Base-by-base conservation (phyloP, 352 stramenopile genomes). In the Globisporangium okanoganense region DNA sequence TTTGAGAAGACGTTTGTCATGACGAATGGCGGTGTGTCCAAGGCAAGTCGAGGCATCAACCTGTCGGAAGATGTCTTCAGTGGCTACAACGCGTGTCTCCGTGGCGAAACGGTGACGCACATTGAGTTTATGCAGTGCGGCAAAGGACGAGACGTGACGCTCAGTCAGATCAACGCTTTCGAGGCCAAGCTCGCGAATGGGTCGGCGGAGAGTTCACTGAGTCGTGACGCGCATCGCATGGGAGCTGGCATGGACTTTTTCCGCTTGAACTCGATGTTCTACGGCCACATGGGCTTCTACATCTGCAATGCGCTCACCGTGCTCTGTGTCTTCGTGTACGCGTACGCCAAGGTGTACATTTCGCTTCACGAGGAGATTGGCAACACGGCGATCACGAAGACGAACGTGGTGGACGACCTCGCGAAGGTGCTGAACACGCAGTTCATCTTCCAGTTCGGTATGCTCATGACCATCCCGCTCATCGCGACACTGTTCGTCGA, bases 1-100 rank as follows among this genome's bases (percentile, higher is more conserved):
- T 95, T 96, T 49, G 84, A 96, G 29, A 95, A 95, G 70, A 76
- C 83, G 31, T 94, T 93, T 44, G 70, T 92, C 10, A 96, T 95
- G 85, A 83, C 73, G 25, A 90, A 87, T 54, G 87, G 87, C 54
- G 85, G 87, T 35, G 83, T 94, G 16, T 92, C 86, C 22, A 96
- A 95, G 71, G 85, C 87, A 1, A 93, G 79, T 60, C 86, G 87
- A 41, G 85, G 87, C n/a, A 93, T 95, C 69, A 94, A 96, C 72
- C 58, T 96, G 59, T 95, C 85, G 0, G 87, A 96, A 69, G 87
- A 95, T 76, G 87, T 95, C 5, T 96, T 96, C 51, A 87, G 79
- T 68, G 87, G 87, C 7, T 96, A 94, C 71, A 95, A 95, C 44
- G 77, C 76, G 31, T 75, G 81, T 6, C 69, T 96, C 51, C 81